These are phyloP conservation scores for Alopecurus myosuroides DNA, from an alignment of 176 grass and related monocot genomes.

Conservation along the genomic window DNA sequence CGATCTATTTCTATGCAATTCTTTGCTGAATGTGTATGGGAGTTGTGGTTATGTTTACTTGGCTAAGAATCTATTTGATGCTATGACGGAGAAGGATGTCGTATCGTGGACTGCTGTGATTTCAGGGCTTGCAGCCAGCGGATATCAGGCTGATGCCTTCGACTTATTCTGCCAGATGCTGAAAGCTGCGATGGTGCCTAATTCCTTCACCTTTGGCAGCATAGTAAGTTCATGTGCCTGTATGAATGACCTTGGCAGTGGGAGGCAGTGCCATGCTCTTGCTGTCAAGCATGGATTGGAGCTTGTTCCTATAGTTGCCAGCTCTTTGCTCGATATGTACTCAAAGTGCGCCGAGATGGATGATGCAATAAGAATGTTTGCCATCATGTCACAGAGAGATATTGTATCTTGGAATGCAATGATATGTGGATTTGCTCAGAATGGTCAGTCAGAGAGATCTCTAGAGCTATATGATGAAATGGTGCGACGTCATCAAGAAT, in stretches of 20 bases:
- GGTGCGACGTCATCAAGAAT: background rate
- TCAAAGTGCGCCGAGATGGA: slow-evolving; percentile 1
- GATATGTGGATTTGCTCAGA: slow-evolving; percentile 10
- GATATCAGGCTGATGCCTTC: slow-evolving; percentile 5
- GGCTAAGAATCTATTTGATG: slow-evolving; percentile 9
- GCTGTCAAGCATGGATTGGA: slow-evolving; percentile 31
- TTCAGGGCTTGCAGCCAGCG: background rate
- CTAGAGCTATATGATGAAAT: background rate
- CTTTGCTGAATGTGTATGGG: slow-evolving; percentile 33
- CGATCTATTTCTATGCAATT: slow-evolving; percentile 22
- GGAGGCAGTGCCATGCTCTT: slow-evolving; percentile 31
- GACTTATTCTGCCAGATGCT: slow-evolving; percentile 12
- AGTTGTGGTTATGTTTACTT: slow-evolving; percentile 3
- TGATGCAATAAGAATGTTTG: slow-evolving; percentile 5
- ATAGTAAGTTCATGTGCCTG: slow-evolving; percentile 20
- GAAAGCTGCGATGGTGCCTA: slow-evolving; percentile 11
- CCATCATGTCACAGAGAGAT: slow-evolving; percentile 1
- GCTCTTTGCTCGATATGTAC: background rate
- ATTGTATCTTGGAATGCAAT: slow-evolving; percentile 15
- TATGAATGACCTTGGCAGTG: background rate
- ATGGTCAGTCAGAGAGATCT: background rate
- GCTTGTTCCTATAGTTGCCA: background rate
- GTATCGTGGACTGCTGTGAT: slow-evolving; percentile 40
- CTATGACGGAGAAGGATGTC: slow-evolving; percentile 13
- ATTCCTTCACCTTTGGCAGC: slow-evolving; percentile 35